These are phyloP conservation scores for Podospora pseudocomata DNA, from an alignment of 495 filamentous ascomycete genomes.

Conservation along the genomic window DNA sequence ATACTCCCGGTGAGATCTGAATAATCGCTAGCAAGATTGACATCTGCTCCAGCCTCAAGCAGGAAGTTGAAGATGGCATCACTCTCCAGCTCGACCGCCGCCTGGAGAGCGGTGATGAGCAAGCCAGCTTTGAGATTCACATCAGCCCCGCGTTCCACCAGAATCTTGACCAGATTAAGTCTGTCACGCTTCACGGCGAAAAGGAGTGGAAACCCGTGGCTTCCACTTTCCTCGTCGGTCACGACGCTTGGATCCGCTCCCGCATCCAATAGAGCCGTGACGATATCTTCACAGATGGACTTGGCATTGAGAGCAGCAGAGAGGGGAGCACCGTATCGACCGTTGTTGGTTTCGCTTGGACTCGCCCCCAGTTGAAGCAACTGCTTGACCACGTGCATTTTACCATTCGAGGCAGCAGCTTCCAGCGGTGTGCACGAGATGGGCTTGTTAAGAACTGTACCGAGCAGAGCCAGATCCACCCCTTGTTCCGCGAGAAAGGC, in stretches of 20 bases:
- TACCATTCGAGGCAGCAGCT: not conserved
- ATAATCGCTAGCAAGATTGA: not conserved
- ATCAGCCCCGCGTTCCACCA: not conserved
- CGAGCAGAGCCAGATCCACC: not conserved
- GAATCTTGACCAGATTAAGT: not conserved
- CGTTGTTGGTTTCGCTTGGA: not conserved
- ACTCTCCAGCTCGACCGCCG: not conserved
- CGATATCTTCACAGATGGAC: not conserved
- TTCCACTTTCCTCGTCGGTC: not conserved
- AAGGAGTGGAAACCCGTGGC: not conserved
- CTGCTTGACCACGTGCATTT: not conserved
- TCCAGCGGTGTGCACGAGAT: not conserved
- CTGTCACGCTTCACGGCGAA: not conserved
- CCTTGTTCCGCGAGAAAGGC: not conserved
- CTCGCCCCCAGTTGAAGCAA: not conserved
- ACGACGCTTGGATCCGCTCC: not conserved
- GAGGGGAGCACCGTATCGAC: not conserved
- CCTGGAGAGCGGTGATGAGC: not conserved
- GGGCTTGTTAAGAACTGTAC: not conserved
- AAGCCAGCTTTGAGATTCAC: not conserved
- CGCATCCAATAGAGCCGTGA: not conserved
- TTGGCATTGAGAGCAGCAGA: not conserved
- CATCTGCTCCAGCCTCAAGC: not conserved
- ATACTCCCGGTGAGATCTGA: not conserved
- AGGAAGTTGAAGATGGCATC: not conserved